phyloP scores from a whole-genome alignment of 176 grass and related monocot genomes.

The Sorghum bicolor region Sorghum_bicolor_NCBIv3 NC_012876.2:60301001-60301500 shows the following conservation, averaged over 20 bases:
- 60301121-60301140: not conserved
- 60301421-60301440: not conserved
- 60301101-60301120: not conserved
- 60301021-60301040: not conserved
- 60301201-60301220: not conserved
- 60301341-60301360: not conserved
- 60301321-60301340: not conserved
- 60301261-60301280: not conserved
- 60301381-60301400: not conserved
- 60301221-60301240: not conserved
- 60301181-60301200: not conserved
- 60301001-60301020: not conserved
- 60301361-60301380: not conserved
- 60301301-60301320: not conserved
- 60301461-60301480: not conserved
- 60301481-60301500: not conserved
- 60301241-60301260: not conserved
- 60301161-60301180: not conserved
- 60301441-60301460: not conserved
- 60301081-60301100: conserved; percentile 9
- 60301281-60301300: not conserved
- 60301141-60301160: conserved; percentile 15
- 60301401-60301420: not conserved
- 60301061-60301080: not conserved
- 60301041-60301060: not conserved